Base-by-base conservation (phyloP, 495 filamentous ascomycete species). In the Hyphodiscus hymeniophilus region DNA sequence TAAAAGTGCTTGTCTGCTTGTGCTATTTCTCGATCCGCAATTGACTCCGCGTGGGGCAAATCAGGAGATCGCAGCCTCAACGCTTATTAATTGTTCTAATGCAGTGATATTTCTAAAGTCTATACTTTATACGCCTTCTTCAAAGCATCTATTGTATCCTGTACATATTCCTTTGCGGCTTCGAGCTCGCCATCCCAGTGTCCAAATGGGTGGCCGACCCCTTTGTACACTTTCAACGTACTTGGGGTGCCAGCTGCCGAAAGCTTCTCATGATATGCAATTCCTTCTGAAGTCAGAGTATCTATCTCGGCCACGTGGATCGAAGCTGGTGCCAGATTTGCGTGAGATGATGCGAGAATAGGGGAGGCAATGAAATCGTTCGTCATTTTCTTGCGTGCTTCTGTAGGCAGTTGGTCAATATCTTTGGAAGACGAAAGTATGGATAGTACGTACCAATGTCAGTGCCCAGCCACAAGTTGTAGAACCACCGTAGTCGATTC, bases 401-500 rank as follows among this genome's bases (percentile, higher is more conserved):
- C 60, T 36, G 20, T 39, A 1, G 16, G 3, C 1, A 48, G 12
- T 17, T 12, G 21, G 23, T 34, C 21, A 48, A 21, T 12, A 15
- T 11, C 10, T 23, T 4, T 10, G 26, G 10, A 4, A 28, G 4
- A 10, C 5, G 26, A 28, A 28, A 28, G 26, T 5, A 10, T 4
- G 10, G 26, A 28, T 4, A 28, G 12, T 17, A 22, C 34, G 4
- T 41, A 52, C 50, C 42, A 17, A 47, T 46, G 36, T 57, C 65
- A 3, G 58, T 63, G 2, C 64, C 62, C 8, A 67, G 39, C 62
- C 62, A 67, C 41, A 65, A 51, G 18, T 60, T 63, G 40, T 67
- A 67, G 42, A 67, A 67, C 64, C 64, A 67, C 28, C 61, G 38
- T 31, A 67, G 54, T 2, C 64, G 63, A 22, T 59, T 42, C 17